Evolutionary conservation across 768 basidiomycete species (phyloP).

Genomic region (Lenzites betulinus): DNA sequence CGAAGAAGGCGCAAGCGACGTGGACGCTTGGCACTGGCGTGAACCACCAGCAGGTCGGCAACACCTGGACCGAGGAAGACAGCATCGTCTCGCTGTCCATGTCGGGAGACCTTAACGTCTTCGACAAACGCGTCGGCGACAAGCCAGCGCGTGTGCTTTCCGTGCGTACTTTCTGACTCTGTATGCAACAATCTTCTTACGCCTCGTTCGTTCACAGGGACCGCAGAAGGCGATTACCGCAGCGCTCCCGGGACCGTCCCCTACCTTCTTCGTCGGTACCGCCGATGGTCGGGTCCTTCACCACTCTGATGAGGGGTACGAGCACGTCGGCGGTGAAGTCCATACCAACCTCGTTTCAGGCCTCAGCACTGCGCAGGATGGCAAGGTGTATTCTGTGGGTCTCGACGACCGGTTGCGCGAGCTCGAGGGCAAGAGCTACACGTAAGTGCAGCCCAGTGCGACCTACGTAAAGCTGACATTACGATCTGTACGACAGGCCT

Average conservation of each 20-base stretch:
- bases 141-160: constrained; percentile 62
- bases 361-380: constrained; percentile 48
- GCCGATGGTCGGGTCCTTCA: constrained; percentile 76
- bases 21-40: constrained; percentile 80
- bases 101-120: constrained; percentile 77
- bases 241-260: constrained; percentile 42
- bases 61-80: constrained; percentile 73
- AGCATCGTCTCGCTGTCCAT: constrained; percentile 83
- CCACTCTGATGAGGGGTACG: constrained; percentile 54
- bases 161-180: constrained; percentile 41
- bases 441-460: constrained; percentile 41
- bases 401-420: constrained; percentile 82
- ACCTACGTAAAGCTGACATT: too few species aligned
- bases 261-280: constrained; percentile 81
- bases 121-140: constrained; percentile 70
- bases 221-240: constrained; percentile 83
- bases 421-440: constrained; percentile 53
- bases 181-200: neutral
- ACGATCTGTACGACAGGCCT: constrained; percentile 48
- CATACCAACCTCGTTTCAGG: constrained; percentile 74
- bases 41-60: constrained; percentile 83
- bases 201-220: constrained; percentile 46
- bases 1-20: constrained; percentile 61
- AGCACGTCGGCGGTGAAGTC: constrained; percentile 56
- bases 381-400: constrained; percentile 68